Evolutionary conservation across 2,329 filamentous ascomycete genomes (phyloP), one percentile per base, ranked within the genome.

Genomic region (Pseudopithomyces chartarum): DNA sequence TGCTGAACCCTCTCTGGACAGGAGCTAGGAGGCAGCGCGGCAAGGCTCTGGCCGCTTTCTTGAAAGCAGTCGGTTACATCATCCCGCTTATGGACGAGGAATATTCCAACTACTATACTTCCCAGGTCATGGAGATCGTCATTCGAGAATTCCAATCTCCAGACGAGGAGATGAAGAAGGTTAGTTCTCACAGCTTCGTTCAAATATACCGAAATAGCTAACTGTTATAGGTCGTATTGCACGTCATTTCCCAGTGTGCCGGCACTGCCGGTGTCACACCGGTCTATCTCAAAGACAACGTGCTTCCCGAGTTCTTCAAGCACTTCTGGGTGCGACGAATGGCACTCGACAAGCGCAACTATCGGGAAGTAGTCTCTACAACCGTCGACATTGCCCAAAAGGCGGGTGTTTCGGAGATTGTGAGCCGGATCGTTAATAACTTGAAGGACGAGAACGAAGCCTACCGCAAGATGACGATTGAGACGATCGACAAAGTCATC

Each of bases 81-180:
- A 98, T 99, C 61, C 95, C 95, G 4, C 85, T 99, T 51, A 99
- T 99, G 95, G 95, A 99, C 79, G 95, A 99, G 78, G 95, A 99
- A 73, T 98, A 97, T 75, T 94, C 95, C 78, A 98, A 97, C 75
- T 99, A 99, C 80, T 99, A 99, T 73, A 98, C 95, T 8, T 91
- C 88, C 65, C 93, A 99, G 76, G 97, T 99, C 69, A 98, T 99
- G 94, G 95, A 98, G 76, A 98, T 98, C 69, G 81, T 99, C 13
- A 86, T 98, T 29, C 88, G 95, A 68, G 95, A 99, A 73, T 99
- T 99, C 71, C 90, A 92, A 6, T 97, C 94, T 0, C 95, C 95
- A 0, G 95, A 99, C 64, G 95, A 99, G 77, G 95, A 99, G 78
- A 99, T 99, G 95, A 99, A 98, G 80, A 99, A 99, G 81, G 95